Evolutionary conservation across 768 basidiomycete species (phyloP).

Genomic region (Lanmaoa rubissima): DNA sequence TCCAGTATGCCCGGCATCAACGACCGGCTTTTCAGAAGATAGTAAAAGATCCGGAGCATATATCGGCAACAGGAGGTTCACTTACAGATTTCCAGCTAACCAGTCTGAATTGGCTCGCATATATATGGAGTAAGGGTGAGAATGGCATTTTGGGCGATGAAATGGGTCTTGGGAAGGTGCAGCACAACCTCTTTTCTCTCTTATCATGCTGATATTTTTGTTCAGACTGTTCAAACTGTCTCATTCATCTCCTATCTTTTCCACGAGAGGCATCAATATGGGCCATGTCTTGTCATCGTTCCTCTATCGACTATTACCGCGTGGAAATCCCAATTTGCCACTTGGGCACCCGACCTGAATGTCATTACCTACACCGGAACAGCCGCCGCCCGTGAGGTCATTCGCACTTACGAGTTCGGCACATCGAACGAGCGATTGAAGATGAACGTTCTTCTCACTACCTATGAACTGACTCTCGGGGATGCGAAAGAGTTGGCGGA

Average conservation of each 20-base stretch:
- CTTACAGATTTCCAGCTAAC: constrained; percentile 98
- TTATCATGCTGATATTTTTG: constrained; percentile 14
- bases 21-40: constrained; percentile 85
- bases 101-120: constrained; percentile 98
- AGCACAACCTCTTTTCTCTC: background rate
- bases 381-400: constrained; percentile 82
- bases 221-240: constrained; percentile 92
- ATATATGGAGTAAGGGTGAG: constrained; percentile 90
- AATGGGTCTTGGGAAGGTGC: constrained; percentile 97
- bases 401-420: constrained; percentile 91
- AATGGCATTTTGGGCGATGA: constrained; percentile 99
- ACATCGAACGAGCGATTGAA: constrained; percentile 83
- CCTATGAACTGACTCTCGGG: constrained; percentile 92
- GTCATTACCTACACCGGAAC: constrained; percentile 97
- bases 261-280: constrained; percentile 89
- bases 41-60: constrained; percentile 83
- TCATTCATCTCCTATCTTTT: constrained; percentile 93
- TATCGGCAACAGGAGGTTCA: constrained; percentile 71
- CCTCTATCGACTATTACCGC: constrained; percentile 97
- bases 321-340: constrained; percentile 92
- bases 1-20: constrained; percentile 56
- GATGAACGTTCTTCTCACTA: constrained; percentile 96
- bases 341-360: constrained; percentile 96
- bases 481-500: constrained; percentile 85
- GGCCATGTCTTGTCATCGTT: constrained; percentile 96